Base-by-base conservation (phyloP, 306 rosid genomes). In the Comarum palustre region DNA sequence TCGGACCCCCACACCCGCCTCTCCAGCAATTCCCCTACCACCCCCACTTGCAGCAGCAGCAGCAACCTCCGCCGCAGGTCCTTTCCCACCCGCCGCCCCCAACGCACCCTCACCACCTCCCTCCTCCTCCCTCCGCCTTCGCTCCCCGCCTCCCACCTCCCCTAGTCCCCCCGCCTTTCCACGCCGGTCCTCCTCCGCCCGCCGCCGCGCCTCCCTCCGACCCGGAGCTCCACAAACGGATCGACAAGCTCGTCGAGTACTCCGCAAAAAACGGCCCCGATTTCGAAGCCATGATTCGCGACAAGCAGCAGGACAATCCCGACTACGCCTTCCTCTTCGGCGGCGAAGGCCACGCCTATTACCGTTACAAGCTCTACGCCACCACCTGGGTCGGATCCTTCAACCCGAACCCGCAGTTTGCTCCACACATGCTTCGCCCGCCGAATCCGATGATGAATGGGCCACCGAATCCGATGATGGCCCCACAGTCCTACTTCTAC, bases 271-370 rank as follows among this genome's bases (percentile, higher is more conserved):
- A 91, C 75, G 99, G 97, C 9, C 99, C 97, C 10, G 97, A 91
- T 64, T 94, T 94, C 82, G 99, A 91, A 79, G 92, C 91, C 71
- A 94, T 90, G 97, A 90, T 94, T 69, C 87, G 99, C 55, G 97
- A 94, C 54, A 94, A 94, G 68, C 97, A 94, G 74, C 84, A 89
- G 59, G 99, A 94, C 52, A 94, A 91, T 82, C 99, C 99, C 38
- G 90, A 92, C 4, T 94, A 91, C 73, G 81, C 90, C 64, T 91
- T 94, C 81, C 94, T 94, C 59, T 89, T 94, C 82, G 97, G 99
- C 31, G 99, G 96, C 82, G 97, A 94, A 38, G 99, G 99, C 66
- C 88, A 94, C 42, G 78, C 83, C 67, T 91, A 91, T 63, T 94
- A 94, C 62, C 87, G 96, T 8, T 90, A 90, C 82, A 88, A 86